Conservation (phyloP, 2,329 filamentous ascomycete species). For the Alternaria sp. region DNA sequence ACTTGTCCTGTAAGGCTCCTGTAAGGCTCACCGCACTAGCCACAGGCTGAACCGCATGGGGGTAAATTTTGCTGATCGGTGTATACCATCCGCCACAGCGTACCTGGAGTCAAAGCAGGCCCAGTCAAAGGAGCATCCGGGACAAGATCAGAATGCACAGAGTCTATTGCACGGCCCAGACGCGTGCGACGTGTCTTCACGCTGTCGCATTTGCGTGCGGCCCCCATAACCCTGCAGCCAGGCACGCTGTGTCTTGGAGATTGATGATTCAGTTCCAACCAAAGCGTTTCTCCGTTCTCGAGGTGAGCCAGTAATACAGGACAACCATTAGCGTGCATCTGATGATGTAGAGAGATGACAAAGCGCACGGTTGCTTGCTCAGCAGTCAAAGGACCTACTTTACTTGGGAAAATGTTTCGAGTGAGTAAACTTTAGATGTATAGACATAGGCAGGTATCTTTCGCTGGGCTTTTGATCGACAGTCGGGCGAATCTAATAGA, state of each 20-base stretch:
- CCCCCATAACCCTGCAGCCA: neutral
- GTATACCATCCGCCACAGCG: constrained; percentile 1
- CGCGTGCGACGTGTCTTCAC: neutral
- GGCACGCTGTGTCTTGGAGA: neutral
- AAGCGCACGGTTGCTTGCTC: neutral
- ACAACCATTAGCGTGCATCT: neutral
- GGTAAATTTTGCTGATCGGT: neutral
- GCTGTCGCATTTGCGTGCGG: neutral
- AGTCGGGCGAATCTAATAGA: neutral
- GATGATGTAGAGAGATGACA: neutral
- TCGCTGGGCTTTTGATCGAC: neutral
- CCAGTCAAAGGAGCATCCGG: neutral
- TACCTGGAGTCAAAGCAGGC: neutral
- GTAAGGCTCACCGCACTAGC: constrained; percentile 9
- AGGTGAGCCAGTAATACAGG: neutral
- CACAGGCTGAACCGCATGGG: constrained; percentile 2
- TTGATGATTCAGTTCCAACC: neutral
- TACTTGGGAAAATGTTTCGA: too few relatives aligned
- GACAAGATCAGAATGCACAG: neutral
- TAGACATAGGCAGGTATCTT: neutral
- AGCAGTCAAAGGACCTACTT: too few relatives aligned
- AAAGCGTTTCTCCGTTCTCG: neutral
- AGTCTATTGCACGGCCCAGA: neutral
- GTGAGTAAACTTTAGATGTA: fast-evolving
- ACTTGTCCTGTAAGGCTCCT: constrained; percentile 2